Evolutionary conservation across 1,284 basidiomycete genomes (phyloP).

Genomic region (Hypsizygus ulmarius): DNA sequence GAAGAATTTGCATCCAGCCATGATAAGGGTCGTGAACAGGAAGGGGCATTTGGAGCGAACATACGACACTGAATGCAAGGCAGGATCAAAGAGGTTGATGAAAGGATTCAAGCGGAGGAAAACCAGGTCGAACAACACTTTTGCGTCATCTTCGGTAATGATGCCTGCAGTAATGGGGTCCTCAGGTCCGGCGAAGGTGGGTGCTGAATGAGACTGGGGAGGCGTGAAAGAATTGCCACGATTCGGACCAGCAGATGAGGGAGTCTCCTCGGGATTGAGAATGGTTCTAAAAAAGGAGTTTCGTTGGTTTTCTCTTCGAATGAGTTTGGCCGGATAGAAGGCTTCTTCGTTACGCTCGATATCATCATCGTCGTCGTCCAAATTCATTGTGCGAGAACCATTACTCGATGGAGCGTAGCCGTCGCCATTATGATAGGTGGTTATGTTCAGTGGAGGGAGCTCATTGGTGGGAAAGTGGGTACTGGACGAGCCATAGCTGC

Average conservation of each 20-base stretch:
- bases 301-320: conserved; percentile 63
- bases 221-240: conserved; percentile 35
- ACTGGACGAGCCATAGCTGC: conserved; percentile 28
- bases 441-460: conserved; percentile 45
- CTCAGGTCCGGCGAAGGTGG: conserved; percentile 38
- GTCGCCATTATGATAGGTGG: conserved; percentile 33
- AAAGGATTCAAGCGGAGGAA: conserved; percentile 81
- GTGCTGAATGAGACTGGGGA: conserved; percentile 30
- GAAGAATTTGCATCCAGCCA: conserved; percentile 85
- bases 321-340: conserved; percentile 71
- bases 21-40: conserved; percentile 78
- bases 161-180: conserved; percentile 72
- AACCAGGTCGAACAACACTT: conserved; percentile 69
- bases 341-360: conserved; percentile 56
- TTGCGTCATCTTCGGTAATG: conserved; percentile 63
- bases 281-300: conserved; percentile 80
- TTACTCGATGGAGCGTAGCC: conserved; percentile 35
- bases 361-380: conserved; percentile 63
- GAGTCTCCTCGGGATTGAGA: conserved; percentile 64
- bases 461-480: conserved; percentile 44
- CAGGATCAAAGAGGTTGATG: conserved; percentile 80
- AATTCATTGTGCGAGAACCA: conserved; percentile 44
- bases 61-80: conserved; percentile 69
- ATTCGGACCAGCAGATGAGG: conserved; percentile 31
- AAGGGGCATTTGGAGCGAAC: conserved; percentile 74